A percentile compares a stretch with the other conserved stretches of the same genome.
Evolutionary conservation across 2,329 filamentous ascomycete species (phyloP).

Genomic region (Aspergillus ibericus): DNA sequence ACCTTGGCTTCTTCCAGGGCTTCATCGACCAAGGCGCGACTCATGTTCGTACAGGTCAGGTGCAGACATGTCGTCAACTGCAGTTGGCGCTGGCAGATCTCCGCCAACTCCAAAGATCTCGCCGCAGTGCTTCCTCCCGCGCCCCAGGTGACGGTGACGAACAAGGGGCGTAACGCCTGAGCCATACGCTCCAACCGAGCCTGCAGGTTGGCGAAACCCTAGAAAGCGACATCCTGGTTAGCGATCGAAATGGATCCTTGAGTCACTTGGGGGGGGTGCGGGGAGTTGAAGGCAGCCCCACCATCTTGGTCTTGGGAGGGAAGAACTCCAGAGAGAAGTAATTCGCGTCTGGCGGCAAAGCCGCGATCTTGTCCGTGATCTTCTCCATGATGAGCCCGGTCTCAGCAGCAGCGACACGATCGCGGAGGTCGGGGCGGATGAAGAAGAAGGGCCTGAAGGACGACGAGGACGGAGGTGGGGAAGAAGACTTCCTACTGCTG

Average conservation of each 20-base stretch:
- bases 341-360: constrained; percentile 73
- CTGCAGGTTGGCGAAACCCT: constrained; percentile 89
- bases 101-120: constrained; percentile 90
- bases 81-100: constrained; percentile 89
- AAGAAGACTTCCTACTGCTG: constrained; percentile 1
- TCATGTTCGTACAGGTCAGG: constrained; percentile 98
- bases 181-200: constrained; percentile 94
- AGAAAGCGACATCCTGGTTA: constrained; percentile 23
- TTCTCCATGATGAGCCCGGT: constrained; percentile 65
- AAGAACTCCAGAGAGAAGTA: constrained; percentile 99
- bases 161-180: constrained; percentile 82
- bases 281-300: constrained; percentile 37
- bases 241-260: constrained; percentile 11
- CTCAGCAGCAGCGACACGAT: constrained; percentile 3
- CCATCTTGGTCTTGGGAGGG: constrained; percentile 92
- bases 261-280: constrained; percentile 18
- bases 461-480: constrained; percentile 21
- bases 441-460: constrained; percentile 22
- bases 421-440: constrained; percentile 12
- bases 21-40: constrained; percentile 77
- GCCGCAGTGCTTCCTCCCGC: constrained; percentile 88
- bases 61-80: constrained; percentile 93
- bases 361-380: constrained; percentile 93
- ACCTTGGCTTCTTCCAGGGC: constrained; percentile 87
- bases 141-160: constrained; percentile 97